These are phyloP conservation scores for Phytophthora parvispora DNA, from an alignment of 352 stramenopile genomes.

Conservation along the genomic window DNA sequence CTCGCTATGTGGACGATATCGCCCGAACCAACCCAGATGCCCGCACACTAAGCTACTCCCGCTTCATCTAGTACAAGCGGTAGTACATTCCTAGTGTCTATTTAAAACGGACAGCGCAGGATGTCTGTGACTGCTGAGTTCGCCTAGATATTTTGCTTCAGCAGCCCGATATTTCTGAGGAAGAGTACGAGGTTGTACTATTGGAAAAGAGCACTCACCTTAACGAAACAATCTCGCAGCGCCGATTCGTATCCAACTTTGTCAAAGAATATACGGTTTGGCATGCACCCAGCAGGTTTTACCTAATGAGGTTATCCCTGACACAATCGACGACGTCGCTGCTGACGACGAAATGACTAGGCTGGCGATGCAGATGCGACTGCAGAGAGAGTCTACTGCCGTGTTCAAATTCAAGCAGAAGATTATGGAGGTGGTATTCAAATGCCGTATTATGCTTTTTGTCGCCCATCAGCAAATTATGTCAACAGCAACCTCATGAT, in stretches of 20 bases:
- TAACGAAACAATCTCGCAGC: slow-evolving; percentile 4
- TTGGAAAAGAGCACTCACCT: slow-evolving; percentile 15
- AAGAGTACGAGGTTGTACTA: background rate
- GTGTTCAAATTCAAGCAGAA: background rate
- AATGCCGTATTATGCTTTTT: background rate
- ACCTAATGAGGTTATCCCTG: background rate
- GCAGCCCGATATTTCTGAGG: background rate
- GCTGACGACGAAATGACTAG: background rate
- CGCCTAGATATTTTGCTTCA: slow-evolving; percentile 9
- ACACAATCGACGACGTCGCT: background rate
- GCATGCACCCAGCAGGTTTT: background rate
- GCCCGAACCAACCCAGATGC: background rate
- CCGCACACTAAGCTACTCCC: slow-evolving; percentile 6
- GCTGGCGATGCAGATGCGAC: background rate
- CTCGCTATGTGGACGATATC: background rate
- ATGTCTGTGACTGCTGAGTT: slow-evolving; percentile 18
- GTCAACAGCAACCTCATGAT: background rate
- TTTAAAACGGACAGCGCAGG: slow-evolving; percentile 10
- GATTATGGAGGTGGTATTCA: background rate
- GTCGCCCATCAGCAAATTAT: background rate
- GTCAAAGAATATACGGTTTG: slow-evolving; percentile 2
- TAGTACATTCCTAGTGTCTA: slow-evolving; percentile 13
- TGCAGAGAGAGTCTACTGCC: background rate
- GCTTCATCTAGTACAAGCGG: slow-evolving; percentile 17
- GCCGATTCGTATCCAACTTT: slow-evolving; percentile 6